Evolutionary conservation across 2,329 filamentous ascomycete genomes (phyloP), one percentile per base, ranked within the genome.

Genomic region (Chalaropsis ovoidea): DNA sequence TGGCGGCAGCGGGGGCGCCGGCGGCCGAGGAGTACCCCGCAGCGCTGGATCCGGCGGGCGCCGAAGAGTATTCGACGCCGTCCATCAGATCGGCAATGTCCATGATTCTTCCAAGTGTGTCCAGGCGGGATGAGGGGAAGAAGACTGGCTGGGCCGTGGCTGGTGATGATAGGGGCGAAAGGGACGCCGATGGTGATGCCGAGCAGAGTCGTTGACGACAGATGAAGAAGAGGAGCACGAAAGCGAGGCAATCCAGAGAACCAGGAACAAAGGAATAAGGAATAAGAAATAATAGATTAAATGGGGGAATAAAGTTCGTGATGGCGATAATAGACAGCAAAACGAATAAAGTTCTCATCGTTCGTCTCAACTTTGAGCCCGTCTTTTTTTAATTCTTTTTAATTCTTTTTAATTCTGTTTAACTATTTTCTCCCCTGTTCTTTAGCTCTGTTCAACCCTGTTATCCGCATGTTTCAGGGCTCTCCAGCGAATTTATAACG

Each of bases 41-140:
- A 31, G 52, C 17, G 19, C 35, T 24, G 19, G 60, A 41, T 15
- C 58, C 24, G 17, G 41, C 43, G 13, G 64, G 35, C 15, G 31
- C 35, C 24, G 63, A 41, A 42, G 56, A 58, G 64, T 65, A 65
- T 56, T 67, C 54, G 56, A 67, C 65, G 65, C 62, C 65, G 54
- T 67, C 65, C 65, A 67, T 67, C 11, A 67, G 56, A 54, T 67
- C 65, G 56, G 65, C 58, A 60, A 67, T 67, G 27, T 67, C 65
- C 65, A 67, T 67, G 1, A 1, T 39, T 39, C 8, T 39, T 6
- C 31, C 31, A 39, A 10, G 35, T 7, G 35, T 39, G 35, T 10
- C 35, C 8, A 6, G 35, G 8, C 19, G 22, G 24, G 47, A 24
- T 27, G 10, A 22, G 10, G 5, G n/a, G 19, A 19, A 52, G 15